A percentile compares a stretch with the other conserved stretches of the same genome.
These are phyloP conservation scores for Metschnikowia shivogae DNA, from an alignment of 805 yeast species.

Conservation along the genomic window DNA sequence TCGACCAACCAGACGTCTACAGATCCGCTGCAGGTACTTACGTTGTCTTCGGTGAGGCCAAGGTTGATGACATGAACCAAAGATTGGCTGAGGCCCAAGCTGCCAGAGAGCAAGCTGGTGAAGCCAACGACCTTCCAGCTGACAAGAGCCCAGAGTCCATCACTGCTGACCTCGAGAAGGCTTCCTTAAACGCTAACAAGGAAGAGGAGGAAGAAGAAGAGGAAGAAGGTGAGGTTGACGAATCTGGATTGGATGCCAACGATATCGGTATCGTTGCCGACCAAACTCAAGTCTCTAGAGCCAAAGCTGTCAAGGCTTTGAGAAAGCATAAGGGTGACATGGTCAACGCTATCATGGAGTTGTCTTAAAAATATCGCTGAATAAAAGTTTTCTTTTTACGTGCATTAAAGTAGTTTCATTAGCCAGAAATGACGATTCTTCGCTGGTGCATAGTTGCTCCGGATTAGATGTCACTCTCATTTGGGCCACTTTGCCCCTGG, in stretches of 20 bases:
- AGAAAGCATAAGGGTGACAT: constrained; percentile 86
- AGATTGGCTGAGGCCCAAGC: constrained; percentile 81
- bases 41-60: constrained; percentile 97
- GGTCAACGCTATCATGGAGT: constrained; percentile 92
- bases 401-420: neutral
- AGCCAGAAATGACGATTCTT: too few relatives aligned
- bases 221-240: constrained; percentile 76
- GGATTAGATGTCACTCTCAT: too few relatives aligned
- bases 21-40: constrained; percentile 89
- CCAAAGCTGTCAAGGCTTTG: constrained; percentile 88
- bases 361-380: constrained; percentile 31
- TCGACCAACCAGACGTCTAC: constrained; percentile 93
- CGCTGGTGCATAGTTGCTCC: too few relatives aligned
- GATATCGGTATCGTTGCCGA: constrained; percentile 85
- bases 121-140: constrained; percentile 29
- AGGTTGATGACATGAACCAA: constrained; percentile 89
- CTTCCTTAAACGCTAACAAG: constrained; percentile 46
- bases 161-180: constrained; percentile 76
- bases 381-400: neutral
- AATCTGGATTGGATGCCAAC: constrained; percentile 73
- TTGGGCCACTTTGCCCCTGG: too few relatives aligned
- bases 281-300: constrained; percentile 86
- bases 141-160: constrained; percentile 73
- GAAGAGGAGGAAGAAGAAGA: constrained; percentile 49
- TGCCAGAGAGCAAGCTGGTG: constrained; percentile 55